These are phyloP conservation scores for Pseudocercospora fijiensis DNA, from an alignment of 2,329 filamentous ascomycete genomes.

Conservation along the genomic window DNA sequence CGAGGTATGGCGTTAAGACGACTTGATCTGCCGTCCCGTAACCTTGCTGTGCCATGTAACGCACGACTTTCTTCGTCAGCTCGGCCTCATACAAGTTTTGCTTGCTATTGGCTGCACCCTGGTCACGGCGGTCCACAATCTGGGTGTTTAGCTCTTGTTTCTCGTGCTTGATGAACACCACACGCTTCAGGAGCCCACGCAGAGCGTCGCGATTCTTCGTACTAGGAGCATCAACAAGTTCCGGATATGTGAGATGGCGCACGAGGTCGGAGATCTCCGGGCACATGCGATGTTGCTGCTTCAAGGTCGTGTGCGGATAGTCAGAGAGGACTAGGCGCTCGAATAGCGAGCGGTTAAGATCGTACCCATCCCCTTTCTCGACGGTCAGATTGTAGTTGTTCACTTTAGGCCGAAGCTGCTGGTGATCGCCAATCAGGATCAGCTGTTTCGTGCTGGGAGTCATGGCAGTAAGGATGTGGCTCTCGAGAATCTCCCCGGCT, in stretches of 20 bases:
- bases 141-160: conserved; percentile 26
- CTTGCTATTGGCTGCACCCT: neutral
- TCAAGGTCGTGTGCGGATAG: conserved; percentile 43
- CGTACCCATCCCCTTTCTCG: conserved; percentile 54
- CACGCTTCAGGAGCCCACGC: conserved; percentile 50
- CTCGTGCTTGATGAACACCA: conserved; percentile 62
- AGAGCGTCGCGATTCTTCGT: conserved; percentile 48
- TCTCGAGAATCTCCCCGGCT: neutral
- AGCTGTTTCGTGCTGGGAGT: conserved; percentile 60
- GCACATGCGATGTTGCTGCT: conserved; percentile 66
- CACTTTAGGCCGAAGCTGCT: conserved; percentile 60
- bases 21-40: conserved; percentile 64
- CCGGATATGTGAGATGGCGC: conserved; percentile 57
- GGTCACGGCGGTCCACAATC: neutral
- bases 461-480: conserved; percentile 54
- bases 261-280: conserved; percentile 62
- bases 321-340: conserved; percentile 52
- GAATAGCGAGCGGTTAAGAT: conserved; percentile 61
- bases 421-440: conserved; percentile 66
- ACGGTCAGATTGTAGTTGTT: conserved; percentile 56
- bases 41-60: conserved; percentile 65
- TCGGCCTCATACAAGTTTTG: conserved; percentile 60
- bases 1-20: conserved; percentile 65
- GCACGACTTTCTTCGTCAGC: conserved; percentile 61
- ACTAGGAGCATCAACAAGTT: conserved; percentile 52